Percentiles rank a stretch among this genome's conserved stretches.
Evolutionary conservation across 1,284 basidiomycete species (phyloP).

Genomic region (Fereydounia khargensis): DNA sequence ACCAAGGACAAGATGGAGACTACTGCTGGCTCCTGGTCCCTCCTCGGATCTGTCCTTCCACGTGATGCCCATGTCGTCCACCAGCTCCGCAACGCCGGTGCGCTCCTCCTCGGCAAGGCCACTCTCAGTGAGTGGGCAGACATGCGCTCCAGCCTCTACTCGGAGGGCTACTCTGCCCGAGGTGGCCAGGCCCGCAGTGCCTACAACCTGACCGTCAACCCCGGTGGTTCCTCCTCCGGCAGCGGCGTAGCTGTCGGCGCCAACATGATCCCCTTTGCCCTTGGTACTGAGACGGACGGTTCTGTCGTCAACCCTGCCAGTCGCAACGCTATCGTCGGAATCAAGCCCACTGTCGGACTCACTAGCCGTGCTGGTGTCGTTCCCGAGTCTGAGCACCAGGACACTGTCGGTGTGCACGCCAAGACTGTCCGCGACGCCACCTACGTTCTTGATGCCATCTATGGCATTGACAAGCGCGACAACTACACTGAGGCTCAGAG

Average conservation of each 20-base stretch:
- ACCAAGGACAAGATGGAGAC: conserved; percentile 66
- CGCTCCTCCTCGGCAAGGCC: conserved; percentile 65
- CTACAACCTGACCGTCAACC: conserved; percentile 66
- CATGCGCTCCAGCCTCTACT: conserved; percentile 59
- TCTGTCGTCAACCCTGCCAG: conserved; percentile 28
- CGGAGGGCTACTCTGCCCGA: conserved; percentile 68
- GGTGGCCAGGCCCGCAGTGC: conserved; percentile 67
- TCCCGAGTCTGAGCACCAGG: conserved; percentile 23
- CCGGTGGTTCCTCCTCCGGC: conserved; percentile 69
- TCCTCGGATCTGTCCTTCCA: conserved; percentile 63
- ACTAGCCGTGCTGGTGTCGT: conserved; percentile 24
- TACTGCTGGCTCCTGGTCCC: conserved; percentile 61
- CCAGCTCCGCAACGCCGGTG: conserved; percentile 67
- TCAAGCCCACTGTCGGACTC: conserved; percentile 33
- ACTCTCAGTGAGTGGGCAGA: conserved; percentile 56
- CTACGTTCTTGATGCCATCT: conserved; percentile 24
- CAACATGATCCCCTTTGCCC: conserved; percentile 65
- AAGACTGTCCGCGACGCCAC: conserved; percentile 28
- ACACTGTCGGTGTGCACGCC: conserved; percentile 24
- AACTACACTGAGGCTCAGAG: conserved; percentile 15
- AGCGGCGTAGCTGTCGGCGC: conserved; percentile 67
- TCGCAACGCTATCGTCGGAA: conserved; percentile 31
- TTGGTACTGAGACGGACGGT: conserved; percentile 66
- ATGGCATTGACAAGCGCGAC: conserved; percentile 17
- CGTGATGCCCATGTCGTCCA: conserved; percentile 67